Evolutionary conservation across 2,329 filamentous ascomycete species (phyloP).

Genomic region (Stachybotrys chlorohalonatus): DNA sequence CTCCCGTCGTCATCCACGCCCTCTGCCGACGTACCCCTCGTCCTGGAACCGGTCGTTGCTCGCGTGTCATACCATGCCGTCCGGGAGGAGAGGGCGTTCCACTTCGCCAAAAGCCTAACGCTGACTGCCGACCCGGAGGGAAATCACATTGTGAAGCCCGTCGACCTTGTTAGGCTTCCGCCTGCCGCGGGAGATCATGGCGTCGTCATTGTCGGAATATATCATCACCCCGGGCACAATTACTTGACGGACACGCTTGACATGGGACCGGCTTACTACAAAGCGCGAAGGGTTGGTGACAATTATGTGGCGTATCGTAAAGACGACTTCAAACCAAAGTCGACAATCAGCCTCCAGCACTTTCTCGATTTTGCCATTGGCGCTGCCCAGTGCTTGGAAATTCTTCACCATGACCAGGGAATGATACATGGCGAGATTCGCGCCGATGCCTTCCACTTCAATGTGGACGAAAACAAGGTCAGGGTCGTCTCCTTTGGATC

Average conservation of each 20-base stretch:
- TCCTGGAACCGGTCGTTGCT: conserved; percentile 64
- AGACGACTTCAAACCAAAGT: conserved; percentile 37
- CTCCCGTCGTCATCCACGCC: conserved; percentile 20
- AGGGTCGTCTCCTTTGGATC: conserved; percentile 81
- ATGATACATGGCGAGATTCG: conserved; percentile 87
- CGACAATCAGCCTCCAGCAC: conserved; percentile 59
- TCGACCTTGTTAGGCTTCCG: conserved; percentile 69
- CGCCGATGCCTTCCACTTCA: conserved; percentile 85
- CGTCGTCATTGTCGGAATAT: conserved; percentile 70
- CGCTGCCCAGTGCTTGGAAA: conserved; percentile 75
- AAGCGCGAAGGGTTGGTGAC: conserved; percentile 42
- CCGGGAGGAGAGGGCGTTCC: conserved; percentile 78
- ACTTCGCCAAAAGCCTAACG: conserved; percentile 67
- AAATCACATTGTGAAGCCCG: conserved; percentile 67
- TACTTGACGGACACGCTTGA: conserved; percentile 62
- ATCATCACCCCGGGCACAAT: conserved; percentile 69
- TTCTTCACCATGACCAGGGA: conserved; percentile 81
- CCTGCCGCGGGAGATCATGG: conserved; percentile 59
- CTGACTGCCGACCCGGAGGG: conserved; percentile 62
- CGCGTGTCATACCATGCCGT: conserved; percentile 75
- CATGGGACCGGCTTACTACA: conserved; percentile 68
- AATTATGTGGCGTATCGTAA: conserved; percentile 35
- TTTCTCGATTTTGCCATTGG: conserved; percentile 92
- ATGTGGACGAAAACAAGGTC: conserved; percentile 58
- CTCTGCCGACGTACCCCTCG: conserved; percentile 38